Evolutionary conservation across 345 rosid genomes (phyloP), one percentile per base, ranked within the genome.

Genomic region (Turritis glabra): DNA sequence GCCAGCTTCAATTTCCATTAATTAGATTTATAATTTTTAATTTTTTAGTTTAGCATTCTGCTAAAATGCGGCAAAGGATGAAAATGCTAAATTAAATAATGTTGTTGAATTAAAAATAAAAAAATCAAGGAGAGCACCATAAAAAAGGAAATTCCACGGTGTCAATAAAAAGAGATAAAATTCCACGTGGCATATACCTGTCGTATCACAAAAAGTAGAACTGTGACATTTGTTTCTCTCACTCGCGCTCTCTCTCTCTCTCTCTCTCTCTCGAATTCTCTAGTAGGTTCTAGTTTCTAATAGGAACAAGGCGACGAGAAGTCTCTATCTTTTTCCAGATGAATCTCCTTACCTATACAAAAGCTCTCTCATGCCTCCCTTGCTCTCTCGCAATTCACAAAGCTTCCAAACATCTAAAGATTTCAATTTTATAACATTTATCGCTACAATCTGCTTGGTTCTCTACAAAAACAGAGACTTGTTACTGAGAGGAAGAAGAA

Each of bases 271-370:
- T 0, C 0, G 80, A 69, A 47, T 4, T 15, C 1, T 64, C 80
- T 57, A 37, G 76, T 37, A 70, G 8, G 8, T 77, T 76, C 80
- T 26, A 32, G 47, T 59, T 0, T 1, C 46, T 27, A 3, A 2
- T 1, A 4, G 33, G 13, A 18, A 18, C 19, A 47, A 47, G 6
- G 2, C 17, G 40, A 33, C 17, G 58, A 35, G 3, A 33, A 17
- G 13, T 70, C 80, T 63, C 71, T 26, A 63, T 54, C 71, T 32
- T 64, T 21, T 53, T 77, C 80, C 23, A 70, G 80, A 77, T 56
- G 17, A 26, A 55, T 63, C 80, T 63, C 27, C 37, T 37, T 37
- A 8, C 25, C 19, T 46, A 26, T 55, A 77, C 33, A 37, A 37
- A 26, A 27, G 29, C n/a, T 37, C 46, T 70, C 76, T 14, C n/a